These are phyloP conservation scores for Pestalotiopsis sp. DNA, from an alignment of 2,329 filamentous ascomycete genomes.

Conservation along the genomic window DNA sequence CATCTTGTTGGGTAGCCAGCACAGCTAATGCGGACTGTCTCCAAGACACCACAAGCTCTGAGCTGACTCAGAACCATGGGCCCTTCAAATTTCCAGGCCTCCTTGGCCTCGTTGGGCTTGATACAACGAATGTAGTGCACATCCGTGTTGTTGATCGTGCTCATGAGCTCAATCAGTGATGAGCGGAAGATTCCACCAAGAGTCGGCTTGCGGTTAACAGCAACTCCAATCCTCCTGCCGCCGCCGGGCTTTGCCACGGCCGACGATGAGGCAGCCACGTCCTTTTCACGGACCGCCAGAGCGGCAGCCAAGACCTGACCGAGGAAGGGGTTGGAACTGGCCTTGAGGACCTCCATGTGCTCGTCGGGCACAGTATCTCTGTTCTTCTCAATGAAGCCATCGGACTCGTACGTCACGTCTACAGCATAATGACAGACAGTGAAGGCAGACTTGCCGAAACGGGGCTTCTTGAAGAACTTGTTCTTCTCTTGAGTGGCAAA, in stretches of 20 bases:
- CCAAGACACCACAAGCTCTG: constrained; percentile 96
- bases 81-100: constrained; percentile 96
- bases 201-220: constrained; percentile 93
- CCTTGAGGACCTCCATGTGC: constrained; percentile 88
- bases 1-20: constrained; percentile 96
- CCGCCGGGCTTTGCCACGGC: constrained; percentile 77
- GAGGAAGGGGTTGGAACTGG: constrained; percentile 83
- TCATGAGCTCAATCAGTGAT: constrained; percentile 96
- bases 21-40: constrained; percentile 96
- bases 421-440: constrained; percentile 98
- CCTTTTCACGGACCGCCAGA: constrained; percentile 85
- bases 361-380: constrained; percentile 97
- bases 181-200: constrained; percentile 98
- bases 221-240: constrained; percentile 85
- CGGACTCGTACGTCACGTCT: constrained; percentile 97
- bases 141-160: constrained; percentile 95
- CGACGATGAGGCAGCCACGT: constrained; percentile 63
- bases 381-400: constrained; percentile 99
- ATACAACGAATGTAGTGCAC: constrained; percentile 99
- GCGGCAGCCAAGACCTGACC: constrained; percentile 83
- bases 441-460: constrained; percentile 96
- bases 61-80: constrained; percentile 98
- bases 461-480: constrained; percentile 97
- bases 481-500: constrained; percentile 81
- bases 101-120: constrained; percentile 97